Percentiles rank a stretch among this genome's conserved stretches.
phyloP scores from a whole-genome alignment of 192 early-diverging fungal genomes.

The Linnemannia schmuckeri region DNA sequence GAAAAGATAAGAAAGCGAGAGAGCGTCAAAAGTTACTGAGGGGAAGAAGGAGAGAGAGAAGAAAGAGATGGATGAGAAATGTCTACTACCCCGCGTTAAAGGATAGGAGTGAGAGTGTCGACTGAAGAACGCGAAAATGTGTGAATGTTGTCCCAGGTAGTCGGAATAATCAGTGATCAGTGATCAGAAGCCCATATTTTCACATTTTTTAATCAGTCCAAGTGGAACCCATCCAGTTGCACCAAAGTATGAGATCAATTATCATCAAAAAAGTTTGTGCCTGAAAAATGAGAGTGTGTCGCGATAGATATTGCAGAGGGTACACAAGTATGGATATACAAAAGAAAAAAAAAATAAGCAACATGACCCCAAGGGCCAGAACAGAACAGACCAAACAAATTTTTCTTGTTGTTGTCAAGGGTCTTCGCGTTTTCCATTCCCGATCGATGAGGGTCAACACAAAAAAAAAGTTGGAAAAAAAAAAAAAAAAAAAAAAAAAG shows the following conservation, averaged over 20 bases:
- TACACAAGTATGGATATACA: not conserved
- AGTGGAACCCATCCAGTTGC: not conserved
- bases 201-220: not conserved
- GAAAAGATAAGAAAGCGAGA: not conserved
- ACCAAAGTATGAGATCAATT: not conserved
- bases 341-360: not conserved
- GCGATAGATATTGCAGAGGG: not conserved
- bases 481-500: not conserved
- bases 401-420: not conserved
- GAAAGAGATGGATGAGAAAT: not conserved
- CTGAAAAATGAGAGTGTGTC: not conserved
- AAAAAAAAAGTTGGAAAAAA: not conserved
- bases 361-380: not conserved
- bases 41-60: too few species aligned
- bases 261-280: not conserved
- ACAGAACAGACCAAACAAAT: not conserved
- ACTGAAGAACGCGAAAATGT: too few species aligned
- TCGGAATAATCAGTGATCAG: constrained; percentile 1
- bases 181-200: not conserved
- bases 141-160: not conserved
- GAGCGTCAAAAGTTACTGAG: not conserved
- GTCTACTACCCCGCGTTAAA: not conserved
- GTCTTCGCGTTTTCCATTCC: not conserved
- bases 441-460: not conserved
- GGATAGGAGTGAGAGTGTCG: not conserved